These are phyloP conservation scores for Porosira glacialis DNA, from an alignment of 352 stramenopile genomes.

Conservation along the genomic window DNA sequence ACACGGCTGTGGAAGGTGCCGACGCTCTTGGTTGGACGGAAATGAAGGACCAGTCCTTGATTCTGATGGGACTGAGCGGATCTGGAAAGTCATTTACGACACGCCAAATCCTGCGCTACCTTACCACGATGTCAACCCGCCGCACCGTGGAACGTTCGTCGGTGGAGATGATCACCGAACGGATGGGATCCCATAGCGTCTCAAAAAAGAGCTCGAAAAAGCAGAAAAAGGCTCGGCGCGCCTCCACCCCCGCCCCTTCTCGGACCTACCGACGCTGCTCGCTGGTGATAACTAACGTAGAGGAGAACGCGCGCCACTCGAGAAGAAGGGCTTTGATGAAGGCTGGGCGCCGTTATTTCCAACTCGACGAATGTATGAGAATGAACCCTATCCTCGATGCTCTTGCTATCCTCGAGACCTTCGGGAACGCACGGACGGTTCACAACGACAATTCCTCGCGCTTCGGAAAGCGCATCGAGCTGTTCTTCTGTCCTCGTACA, in stretches of 20 bases:
- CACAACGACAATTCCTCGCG: constrained; percentile 83
- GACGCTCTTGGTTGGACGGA: not conserved
- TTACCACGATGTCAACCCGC: constrained; percentile 54
- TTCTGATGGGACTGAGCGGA: constrained; percentile 83
- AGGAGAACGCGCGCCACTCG: too few relatives aligned
- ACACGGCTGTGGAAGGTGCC: constrained; percentile 29
- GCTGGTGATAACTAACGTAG: too few relatives aligned
- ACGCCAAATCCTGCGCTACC: constrained; percentile 94
- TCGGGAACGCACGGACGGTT: constrained; percentile 89
- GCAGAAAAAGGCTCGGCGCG: too few relatives aligned
- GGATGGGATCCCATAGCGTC: not conserved
- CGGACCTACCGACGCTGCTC: too few relatives aligned
- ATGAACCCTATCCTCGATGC: constrained; percentile 90
- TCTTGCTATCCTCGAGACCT: constrained; percentile 97
- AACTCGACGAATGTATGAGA: constrained; percentile 54
- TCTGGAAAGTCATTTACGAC: constrained; percentile 88
- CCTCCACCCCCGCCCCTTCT: too few relatives aligned
- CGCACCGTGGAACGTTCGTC: too few relatives aligned
- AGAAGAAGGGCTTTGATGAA: too few relatives aligned
- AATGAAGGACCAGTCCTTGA: constrained; percentile 82
- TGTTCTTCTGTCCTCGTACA: too few relatives aligned
- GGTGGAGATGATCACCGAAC: constrained; percentile 25
- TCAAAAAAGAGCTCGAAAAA: constrained; percentile 20
- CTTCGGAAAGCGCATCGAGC: constrained; percentile 80
- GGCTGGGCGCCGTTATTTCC: too few relatives aligned